A percentile compares a stretch with the other conserved stretches of the same genome.
phyloP scores from a whole-genome alignment of 2,329 filamentous ascomycete species.

The Lecanicillium sp. region DNA sequence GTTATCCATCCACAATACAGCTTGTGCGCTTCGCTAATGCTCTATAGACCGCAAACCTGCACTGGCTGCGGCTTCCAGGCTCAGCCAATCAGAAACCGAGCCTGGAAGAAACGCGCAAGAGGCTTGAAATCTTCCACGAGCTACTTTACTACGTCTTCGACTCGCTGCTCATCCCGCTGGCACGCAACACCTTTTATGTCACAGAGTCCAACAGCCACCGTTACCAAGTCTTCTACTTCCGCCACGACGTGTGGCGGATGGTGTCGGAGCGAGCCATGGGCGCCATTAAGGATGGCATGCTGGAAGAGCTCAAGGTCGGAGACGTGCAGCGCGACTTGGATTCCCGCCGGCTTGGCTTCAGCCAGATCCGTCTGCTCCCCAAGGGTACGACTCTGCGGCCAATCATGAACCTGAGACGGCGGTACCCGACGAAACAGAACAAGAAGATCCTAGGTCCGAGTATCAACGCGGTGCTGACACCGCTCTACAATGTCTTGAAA shows the following conservation, averaged over 20 bases:
- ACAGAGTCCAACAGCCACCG: slow-evolving; percentile 81
- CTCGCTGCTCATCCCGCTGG: slow-evolving; percentile 79
- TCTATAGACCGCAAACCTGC: slow-evolving; percentile 55
- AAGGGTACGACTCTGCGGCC: slow-evolving; percentile 72
- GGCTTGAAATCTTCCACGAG: slow-evolving; percentile 72
- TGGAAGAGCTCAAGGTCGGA: slow-evolving; percentile 64
- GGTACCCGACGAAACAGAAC: slow-evolving; percentile 48
- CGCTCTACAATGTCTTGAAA: slow-evolving; percentile 70
- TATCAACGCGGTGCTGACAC: slow-evolving; percentile 52
- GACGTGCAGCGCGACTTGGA: slow-evolving; percentile 53
- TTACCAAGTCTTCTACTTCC: slow-evolving; percentile 84
- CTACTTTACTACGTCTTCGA: slow-evolving; percentile 92
- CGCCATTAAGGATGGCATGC: slow-evolving; percentile 63
- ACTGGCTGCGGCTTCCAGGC: slow-evolving; percentile 63
- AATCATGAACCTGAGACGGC: slow-evolving; percentile 78
- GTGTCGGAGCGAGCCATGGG: slow-evolving; percentile 68
- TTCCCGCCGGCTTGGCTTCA: slow-evolving; percentile 64
- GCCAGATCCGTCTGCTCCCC: slow-evolving; percentile 73
- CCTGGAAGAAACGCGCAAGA: slow-evolving; percentile 66
- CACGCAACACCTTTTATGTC: slow-evolving; percentile 86
- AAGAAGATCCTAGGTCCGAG: slow-evolving; percentile 54
- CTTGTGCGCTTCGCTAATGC: slow-evolving; percentile 1
- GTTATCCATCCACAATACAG: slow-evolving; percentile 14
- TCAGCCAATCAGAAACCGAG: slow-evolving; percentile 52
- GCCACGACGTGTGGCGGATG: slow-evolving; percentile 83